phyloP scores from a whole-genome alignment of 1,139 yeast species.

The Taphrina communis region DNA sequence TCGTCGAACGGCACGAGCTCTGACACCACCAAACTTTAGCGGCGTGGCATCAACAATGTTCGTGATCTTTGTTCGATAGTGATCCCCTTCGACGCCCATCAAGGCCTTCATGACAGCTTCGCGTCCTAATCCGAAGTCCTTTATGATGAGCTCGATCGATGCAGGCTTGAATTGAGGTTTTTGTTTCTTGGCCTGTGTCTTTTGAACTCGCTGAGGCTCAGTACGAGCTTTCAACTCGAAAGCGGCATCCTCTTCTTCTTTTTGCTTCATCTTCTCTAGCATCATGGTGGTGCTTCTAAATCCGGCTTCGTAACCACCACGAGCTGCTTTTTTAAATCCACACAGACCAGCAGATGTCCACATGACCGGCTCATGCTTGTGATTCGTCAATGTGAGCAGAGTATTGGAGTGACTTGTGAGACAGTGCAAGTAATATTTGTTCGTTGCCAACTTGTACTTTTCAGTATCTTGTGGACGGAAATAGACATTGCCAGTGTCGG shows the following conservation, averaged over 20 bases:
- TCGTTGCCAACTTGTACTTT: constrained; percentile 14
- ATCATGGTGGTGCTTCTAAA: constrained; percentile 37
- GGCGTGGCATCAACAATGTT: constrained; percentile 78
- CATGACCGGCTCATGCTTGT: constrained; percentile 40
- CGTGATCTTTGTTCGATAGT: constrained; percentile 66
- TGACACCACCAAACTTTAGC: constrained; percentile 88
- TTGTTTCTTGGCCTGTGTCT: constrained; percentile 64
- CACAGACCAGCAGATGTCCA: constrained; percentile 51
- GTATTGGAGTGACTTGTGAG: constrained; percentile 41
- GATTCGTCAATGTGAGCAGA: constrained; percentile 40
- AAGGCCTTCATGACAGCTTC: constrained; percentile 84
- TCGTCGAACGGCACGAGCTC: constrained; percentile 84
- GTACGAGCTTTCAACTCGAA: constrained; percentile 54
- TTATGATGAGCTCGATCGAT: constrained; percentile 70
- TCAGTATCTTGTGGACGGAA: constrained; percentile 9
- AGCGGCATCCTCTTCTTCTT: constrained; percentile 31
- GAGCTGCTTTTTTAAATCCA: constrained; percentile 57
- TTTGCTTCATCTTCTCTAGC: constrained; percentile 37
- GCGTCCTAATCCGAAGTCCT: constrained; percentile 88
- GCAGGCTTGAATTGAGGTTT: constrained; percentile 52
- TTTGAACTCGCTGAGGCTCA: constrained; percentile 79
- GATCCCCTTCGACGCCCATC: constrained; percentile 84
- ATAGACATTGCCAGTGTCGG: constrained; percentile 21
- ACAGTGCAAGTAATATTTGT: constrained; percentile 41
- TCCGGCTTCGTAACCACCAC: constrained; percentile 89